These are phyloP conservation scores for Russula foetens DNA, from an alignment of 768 basidiomycete genomes.

Conservation along the genomic window DNA sequence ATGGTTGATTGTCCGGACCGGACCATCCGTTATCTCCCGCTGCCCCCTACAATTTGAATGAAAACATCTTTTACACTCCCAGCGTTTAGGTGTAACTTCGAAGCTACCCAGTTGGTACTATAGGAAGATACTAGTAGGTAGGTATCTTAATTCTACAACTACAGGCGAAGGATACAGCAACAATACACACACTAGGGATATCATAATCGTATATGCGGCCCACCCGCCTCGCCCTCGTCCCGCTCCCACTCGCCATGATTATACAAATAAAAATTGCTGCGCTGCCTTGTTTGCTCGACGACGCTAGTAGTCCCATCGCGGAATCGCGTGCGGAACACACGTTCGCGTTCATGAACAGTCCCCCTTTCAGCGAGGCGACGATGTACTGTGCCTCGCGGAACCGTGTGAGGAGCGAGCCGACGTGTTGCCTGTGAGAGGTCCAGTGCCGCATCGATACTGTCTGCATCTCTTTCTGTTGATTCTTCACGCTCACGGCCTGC, in stretches of 20 bases:
- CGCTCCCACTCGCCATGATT: constrained; percentile 11
- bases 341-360: constrained; percentile 95
- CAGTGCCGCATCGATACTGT: constrained; percentile 94
- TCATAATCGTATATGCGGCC: neutral
- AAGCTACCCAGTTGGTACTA: too few species aligned
- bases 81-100: too few species aligned
- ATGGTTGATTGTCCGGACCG: too few species aligned
- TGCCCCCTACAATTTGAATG: too few species aligned
- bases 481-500: constrained; percentile 69
- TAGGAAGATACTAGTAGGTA: neutral
- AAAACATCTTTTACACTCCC: too few species aligned
- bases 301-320: constrained; percentile 90
- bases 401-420: constrained; percentile 94
- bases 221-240: neutral
- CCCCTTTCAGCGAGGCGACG: constrained; percentile 94
- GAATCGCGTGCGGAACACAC: constrained; percentile 91
- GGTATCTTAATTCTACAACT: neutral
- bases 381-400: constrained; percentile 99
- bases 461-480: constrained; percentile 83
- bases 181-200: neutral
- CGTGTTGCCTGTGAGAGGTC: constrained; percentile 96
- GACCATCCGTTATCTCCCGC: too few species aligned
- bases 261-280: constrained; percentile 44
- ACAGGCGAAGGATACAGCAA: neutral
- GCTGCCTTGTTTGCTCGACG: constrained; percentile 71